These are phyloP conservation scores for Penicillium goetzii DNA, from an alignment of 495 filamentous ascomycete genomes.

Conservation along the genomic window DNA sequence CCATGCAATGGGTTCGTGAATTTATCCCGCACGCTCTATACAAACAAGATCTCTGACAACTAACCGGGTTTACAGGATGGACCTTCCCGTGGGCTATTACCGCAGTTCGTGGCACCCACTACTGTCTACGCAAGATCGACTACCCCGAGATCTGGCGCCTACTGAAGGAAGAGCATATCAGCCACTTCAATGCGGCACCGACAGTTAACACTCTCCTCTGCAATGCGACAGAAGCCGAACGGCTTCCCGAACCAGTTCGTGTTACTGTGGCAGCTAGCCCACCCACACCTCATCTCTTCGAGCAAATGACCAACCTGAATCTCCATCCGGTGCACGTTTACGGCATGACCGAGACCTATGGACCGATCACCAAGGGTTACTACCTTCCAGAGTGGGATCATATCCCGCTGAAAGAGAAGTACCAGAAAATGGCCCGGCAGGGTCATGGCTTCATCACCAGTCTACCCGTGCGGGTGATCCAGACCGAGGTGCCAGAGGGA, in stretches of 20 bases:
- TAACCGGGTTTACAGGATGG: constrained; percentile 54
- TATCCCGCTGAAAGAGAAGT: constrained; percentile 72
- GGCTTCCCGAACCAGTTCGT: constrained; percentile 69
- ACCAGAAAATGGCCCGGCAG: constrained; percentile 85
- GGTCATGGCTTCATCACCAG: constrained; percentile 90
- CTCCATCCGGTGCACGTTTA: constrained; percentile 93
- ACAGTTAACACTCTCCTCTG: constrained; percentile 96
- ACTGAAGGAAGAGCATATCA: constrained; percentile 80
- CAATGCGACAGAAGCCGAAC: constrained; percentile 68
- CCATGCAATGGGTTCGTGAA: constrained; percentile 74
- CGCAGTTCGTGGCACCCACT: constrained; percentile 89
- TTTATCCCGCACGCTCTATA: not conserved
- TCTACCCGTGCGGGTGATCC: constrained; percentile 80
- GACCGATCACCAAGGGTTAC: constrained; percentile 94
- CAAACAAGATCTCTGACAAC: not conserved
- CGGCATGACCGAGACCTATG: constrained; percentile 94
- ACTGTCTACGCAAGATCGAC: constrained; percentile 92
- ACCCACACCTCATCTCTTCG: constrained; percentile 84
- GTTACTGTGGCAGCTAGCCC: constrained; percentile 94
- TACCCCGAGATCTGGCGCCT: constrained; percentile 90
- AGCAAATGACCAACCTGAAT: constrained; percentile 88
- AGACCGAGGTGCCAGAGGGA: constrained; percentile 69
- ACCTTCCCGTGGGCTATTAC: constrained; percentile 89
- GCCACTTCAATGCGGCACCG: constrained; percentile 94
- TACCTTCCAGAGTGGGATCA: constrained; percentile 79